Evolutionary conservation across 495 filamentous ascomycete genomes (phyloP).

Genomic region (Neurospora terricola): DNA sequence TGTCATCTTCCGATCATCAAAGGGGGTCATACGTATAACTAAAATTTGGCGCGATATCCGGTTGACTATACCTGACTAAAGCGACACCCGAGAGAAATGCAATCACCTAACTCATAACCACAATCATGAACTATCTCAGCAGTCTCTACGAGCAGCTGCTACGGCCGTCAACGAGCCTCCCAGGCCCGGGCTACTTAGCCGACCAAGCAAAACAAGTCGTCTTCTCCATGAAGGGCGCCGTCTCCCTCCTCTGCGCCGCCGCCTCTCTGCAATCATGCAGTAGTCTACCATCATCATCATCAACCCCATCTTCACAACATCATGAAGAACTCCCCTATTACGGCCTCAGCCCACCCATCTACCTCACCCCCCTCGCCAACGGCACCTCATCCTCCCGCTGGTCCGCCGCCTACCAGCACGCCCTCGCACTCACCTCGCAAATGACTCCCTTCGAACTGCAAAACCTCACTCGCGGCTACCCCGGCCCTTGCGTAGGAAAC

Average conservation of each 20-base stretch:
- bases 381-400: constrained; percentile 30
- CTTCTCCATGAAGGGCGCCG: constrained; percentile 10
- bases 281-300: neutral
- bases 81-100: neutral
- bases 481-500: constrained; percentile 39
- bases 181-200: neutral
- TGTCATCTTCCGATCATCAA: neutral
- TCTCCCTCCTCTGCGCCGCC: constrained; percentile 11
- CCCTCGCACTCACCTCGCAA: constrained; percentile 25
- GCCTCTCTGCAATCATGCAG: neutral
- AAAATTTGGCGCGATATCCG: neutral
- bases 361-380: constrained; percentile 43
- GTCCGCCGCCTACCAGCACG: constrained; percentile 22
- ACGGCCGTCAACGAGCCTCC: neutral
- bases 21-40: neutral
- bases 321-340: constrained; percentile 17
- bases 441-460: constrained; percentile 32
- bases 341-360: constrained; percentile 36
- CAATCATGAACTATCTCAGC: neutral
- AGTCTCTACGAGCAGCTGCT: neutral
- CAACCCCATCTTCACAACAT: neutral
- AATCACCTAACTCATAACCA: neutral
- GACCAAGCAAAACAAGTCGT: constrained; percentile 6
- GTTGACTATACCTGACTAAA: neutral
- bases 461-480: constrained; percentile 19